phyloP scores from a whole-genome alignment of 108 stramenopile species.

The Skeletonema grethae region DNA sequence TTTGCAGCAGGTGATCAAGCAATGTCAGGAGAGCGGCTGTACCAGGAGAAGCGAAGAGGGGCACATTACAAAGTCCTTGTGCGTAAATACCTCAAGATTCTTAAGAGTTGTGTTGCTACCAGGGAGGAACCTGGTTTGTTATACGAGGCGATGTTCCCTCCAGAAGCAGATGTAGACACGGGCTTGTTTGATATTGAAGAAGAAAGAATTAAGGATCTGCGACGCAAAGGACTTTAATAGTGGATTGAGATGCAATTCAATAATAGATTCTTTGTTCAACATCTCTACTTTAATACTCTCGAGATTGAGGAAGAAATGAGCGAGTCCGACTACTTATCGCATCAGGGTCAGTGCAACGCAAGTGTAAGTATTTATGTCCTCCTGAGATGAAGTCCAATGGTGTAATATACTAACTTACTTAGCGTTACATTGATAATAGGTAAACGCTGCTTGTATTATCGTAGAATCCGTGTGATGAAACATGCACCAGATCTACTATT shows the following conservation, averaged over 20 bases:
- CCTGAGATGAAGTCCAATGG: too few relatives aligned
- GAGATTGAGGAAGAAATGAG: too few relatives aligned
- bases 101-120: constrained; percentile 47
- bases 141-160: constrained; percentile 67
- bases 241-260: too few relatives aligned
- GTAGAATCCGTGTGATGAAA: neutral
- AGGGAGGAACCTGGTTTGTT: constrained; percentile 67
- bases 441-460: too few relatives aligned
- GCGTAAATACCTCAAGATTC: constrained; percentile 45
- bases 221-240: constrained; percentile 36
- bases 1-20: constrained; percentile 77
- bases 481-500: neutral
- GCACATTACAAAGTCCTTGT: constrained; percentile 51
- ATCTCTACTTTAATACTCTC: too few relatives aligned
- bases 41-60: constrained; percentile 57
- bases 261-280: too few relatives aligned
- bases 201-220: constrained; percentile 47
- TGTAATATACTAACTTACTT: neutral
- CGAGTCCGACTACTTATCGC: too few relatives aligned
- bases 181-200: constrained; percentile 68
- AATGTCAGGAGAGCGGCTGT: constrained; percentile 60
- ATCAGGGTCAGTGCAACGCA: too few relatives aligned
- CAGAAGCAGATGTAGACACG: constrained; percentile 66
- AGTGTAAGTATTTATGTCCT: too few relatives aligned
- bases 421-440: neutral